Base-by-base conservation (phyloP, 768 basidiomycete species). In the Podaxis sp. region DNA sequence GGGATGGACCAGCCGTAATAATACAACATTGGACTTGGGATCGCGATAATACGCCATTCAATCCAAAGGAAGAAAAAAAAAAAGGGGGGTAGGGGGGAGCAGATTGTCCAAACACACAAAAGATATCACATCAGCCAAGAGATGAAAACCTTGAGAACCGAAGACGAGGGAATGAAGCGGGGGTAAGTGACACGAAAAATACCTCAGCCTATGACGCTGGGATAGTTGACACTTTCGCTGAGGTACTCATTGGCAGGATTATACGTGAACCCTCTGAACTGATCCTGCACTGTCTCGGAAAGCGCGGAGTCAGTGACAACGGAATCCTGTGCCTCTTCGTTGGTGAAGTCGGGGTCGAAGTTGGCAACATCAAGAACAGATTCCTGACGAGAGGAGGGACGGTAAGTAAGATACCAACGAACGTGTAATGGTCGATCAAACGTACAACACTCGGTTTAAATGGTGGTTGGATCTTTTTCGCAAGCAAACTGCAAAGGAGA, bases 281-380 rank as follows among this genome's bases (percentile, higher is more conserved):
- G 93, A 68, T 95, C 93, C 72, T 99, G 96, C 1, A 99, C 94
- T 0, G 95, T 98, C 78, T 97, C 91, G 14, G 92, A 95, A 38
- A 99, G 77, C 27, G 85, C 88, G 3, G 93, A 95, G 68, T 95
- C 93, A 64, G 91, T 92, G 40, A 99, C 96, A 57, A 98, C 95
- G 1, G 93, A 95, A 74, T 99, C 96, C 67, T 93, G 87, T 1
- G 95, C 90, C 59, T 92, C 89, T 72, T 99, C 96, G 62, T 89
- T 91, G 28, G 95, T 98, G 71, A 99, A 99, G 73, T 98, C 96
- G 25, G 93, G 84, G 73, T 98, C 97, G 76, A 99, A 98, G 79
- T 98, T 94, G 61, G 89, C 93, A 21, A 95, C 94, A 71, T 97
- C 95, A 48, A 97, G 84, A 1, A 95, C 95, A 57, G 89, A 90